Base-by-base conservation (phyloP, 495 filamentous ascomycete genomes). In the Oidiodendron maius region DNA sequence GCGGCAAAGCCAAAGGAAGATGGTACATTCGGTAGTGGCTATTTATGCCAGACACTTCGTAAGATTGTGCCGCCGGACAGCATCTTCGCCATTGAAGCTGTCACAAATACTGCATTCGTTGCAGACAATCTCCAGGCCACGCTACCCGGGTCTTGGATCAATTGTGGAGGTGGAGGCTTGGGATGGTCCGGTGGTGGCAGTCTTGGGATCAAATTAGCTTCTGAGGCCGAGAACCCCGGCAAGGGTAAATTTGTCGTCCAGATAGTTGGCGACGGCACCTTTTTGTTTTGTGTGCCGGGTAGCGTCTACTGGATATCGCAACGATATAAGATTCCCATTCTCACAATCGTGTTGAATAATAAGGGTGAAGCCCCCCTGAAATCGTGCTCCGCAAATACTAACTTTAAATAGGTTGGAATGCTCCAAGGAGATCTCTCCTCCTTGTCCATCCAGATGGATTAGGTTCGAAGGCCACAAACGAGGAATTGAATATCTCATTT, bases 161-260 rank as follows among this genome's bases (percentile, higher is more conserved):
- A 95, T 69, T 97, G 91, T 62, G 91, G 91, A 12, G 91, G 91
- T 25, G 91, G 91, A 28, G 91, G 91, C 3, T 74, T 96, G 0
- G 91, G 91, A 16, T 97, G 91, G 91, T 91, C 86, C n/a, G 91
- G 91, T 17, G 91, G 91, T 37, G 91, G 78, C 46, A 80, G 87
- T 2, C 65, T 95, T 3, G 91, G 91, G 13, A 88, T 95, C 61
- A 95, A 95, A 63, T 76, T 97, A 20, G 91, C 89, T 4, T 76
- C 80, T 0, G 83, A 89, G 44, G 64, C 63, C 20, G 71, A 83
- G 36, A 76, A 79, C 21, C 35, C 40, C 26, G 76, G 78, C 20
- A 85, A 84, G 63, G 80, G 82, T 25, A 87, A 87, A 56, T 95
- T 97, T 57, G 89, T 97, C 2, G 86, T 86, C 48, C 89, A 95